These are phyloP conservation scores for barley (Hordeum vulgare) DNA, from an alignment of 176 grass and related monocot species.

Conservation along the genomic window DNA sequence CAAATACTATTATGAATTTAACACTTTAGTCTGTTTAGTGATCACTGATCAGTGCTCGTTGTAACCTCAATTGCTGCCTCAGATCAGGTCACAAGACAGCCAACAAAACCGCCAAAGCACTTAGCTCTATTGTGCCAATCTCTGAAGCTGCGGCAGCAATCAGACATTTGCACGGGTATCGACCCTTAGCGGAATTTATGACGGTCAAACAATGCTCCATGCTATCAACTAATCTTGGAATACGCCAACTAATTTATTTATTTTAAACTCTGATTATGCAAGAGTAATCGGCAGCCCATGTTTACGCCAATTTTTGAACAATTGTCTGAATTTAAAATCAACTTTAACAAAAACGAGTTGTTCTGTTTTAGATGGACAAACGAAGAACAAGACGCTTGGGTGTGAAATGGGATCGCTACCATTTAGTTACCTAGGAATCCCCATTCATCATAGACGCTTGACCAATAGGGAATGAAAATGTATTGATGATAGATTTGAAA, in stretches of 20 bases:
- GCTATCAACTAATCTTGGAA: not conserved
- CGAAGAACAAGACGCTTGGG: too few species aligned
- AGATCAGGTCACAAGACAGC: not conserved
- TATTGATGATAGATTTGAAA: too few species aligned
- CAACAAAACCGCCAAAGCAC: not conserved
- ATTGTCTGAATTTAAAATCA: too few species aligned
- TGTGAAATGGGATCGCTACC: too few species aligned
- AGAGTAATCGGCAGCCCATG: not conserved
- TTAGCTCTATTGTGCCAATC: not conserved
- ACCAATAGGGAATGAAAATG: too few species aligned
- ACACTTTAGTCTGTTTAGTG: not conserved
- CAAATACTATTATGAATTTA: not conserved
- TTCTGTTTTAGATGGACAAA: too few species aligned
- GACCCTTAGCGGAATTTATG: not conserved
- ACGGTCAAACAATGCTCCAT: not conserved
- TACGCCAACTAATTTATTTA: too few species aligned
- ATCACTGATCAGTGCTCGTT: not conserved
- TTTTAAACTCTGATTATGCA: conserved; percentile 5
- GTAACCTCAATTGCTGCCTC: too few species aligned
- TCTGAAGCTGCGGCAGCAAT: not conserved
- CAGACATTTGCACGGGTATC: not conserved
- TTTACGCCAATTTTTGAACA: too few species aligned
- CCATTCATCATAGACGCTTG: too few species aligned
- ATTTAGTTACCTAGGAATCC: too few species aligned
- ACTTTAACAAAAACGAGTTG: too few species aligned